Percentiles rank a stretch among this genome's conserved stretches.
phyloP scores from a whole-genome alignment of 2,329 filamentous ascomycete species.

The Colletotrichum coccodes region DNA sequence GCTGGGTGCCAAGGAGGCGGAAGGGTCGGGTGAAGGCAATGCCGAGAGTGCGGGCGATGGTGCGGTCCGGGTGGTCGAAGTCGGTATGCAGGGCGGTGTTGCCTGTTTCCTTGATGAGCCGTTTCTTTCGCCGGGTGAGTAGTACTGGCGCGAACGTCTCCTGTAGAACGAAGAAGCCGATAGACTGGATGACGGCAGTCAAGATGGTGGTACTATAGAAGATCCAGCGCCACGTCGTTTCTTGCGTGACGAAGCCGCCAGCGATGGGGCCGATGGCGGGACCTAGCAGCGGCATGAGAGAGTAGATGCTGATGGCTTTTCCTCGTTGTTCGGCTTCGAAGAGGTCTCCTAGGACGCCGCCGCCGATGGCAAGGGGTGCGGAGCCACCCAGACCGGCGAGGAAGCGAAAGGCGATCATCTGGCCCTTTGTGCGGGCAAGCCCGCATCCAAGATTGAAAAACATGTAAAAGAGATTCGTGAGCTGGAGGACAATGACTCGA shows the following conservation, averaged over 20 bases:
- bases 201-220: conserved; percentile 75
- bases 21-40: conserved; percentile 52
- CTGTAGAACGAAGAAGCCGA: conserved; percentile 69
- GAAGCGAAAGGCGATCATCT: conserved; percentile 59
- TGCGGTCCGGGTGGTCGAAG: conserved; percentile 56
- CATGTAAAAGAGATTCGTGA: conserved; percentile 59
- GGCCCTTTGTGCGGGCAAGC: conserved; percentile 53
- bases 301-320: conserved; percentile 47
- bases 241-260: conserved; percentile 72
- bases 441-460: conserved; percentile 71
- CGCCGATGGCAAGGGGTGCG: conserved; percentile 53
- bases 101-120: conserved; percentile 67
- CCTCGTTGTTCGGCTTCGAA: conserved; percentile 54
- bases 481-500: conserved; percentile 51
- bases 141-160: conserved; percentile 74
- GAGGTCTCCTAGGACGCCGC: conserved; percentile 53
- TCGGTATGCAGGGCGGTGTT: conserved; percentile 60
- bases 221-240: conserved; percentile 77
- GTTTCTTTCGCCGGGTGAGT: conserved; percentile 65
- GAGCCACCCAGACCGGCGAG: conserved; percentile 53
- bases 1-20: conserved; percentile 56
- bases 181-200: conserved; percentile 68
- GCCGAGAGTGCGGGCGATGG: conserved; percentile 29
- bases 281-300: conserved; percentile 61
- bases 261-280: conserved; percentile 75